These are phyloP conservation scores for Mycena rosella DNA, from an alignment of 768 basidiomycete species.

Conservation along the genomic window DNA sequence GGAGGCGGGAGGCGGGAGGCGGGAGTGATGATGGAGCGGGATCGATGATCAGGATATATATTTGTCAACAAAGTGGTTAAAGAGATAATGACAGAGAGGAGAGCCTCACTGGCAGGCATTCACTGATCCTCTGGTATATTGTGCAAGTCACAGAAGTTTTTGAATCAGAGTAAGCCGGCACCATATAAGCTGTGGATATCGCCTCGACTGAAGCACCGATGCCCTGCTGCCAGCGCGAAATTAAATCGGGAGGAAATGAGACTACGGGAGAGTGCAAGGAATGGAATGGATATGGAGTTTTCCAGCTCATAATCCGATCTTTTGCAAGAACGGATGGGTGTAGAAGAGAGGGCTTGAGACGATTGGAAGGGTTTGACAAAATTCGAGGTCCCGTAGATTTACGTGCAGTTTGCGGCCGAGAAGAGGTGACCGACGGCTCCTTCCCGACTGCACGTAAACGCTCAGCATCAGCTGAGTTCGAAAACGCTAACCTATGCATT, in stretches of 20 bases:
- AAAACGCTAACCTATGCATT: conserved; percentile 14
- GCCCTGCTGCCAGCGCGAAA: not conserved
- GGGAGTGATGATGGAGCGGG: too few relatives aligned
- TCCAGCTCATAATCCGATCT: too few relatives aligned
- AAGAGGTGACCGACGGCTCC: conserved; percentile 20
- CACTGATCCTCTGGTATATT: not conserved
- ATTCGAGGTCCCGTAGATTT: conserved; percentile 18
- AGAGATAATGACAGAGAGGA: too few relatives aligned
- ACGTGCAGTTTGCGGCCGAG: conserved; percentile 21
- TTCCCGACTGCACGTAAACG: conserved; percentile 9
- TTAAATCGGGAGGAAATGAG: not conserved
- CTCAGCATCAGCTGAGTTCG: conserved; percentile 20
- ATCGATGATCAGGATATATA: too few relatives aligned
- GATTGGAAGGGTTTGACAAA: conserved; percentile 15
- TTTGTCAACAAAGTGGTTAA: too few relatives aligned
- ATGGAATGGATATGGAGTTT: too few relatives aligned
- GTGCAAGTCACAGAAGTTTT: too few relatives aligned
- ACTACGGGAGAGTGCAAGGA: too few relatives aligned
- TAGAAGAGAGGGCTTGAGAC: not conserved
- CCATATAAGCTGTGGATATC: not conserved
- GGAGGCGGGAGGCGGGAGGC: too few relatives aligned
- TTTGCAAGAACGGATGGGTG: not conserved
- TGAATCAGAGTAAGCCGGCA: conserved; percentile 5
- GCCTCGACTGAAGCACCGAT: not conserved
- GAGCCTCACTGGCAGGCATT: conserved; percentile 5